phyloP scores from a whole-genome alignment of 306 rosid species.

The Malus orientalis region DNA sequence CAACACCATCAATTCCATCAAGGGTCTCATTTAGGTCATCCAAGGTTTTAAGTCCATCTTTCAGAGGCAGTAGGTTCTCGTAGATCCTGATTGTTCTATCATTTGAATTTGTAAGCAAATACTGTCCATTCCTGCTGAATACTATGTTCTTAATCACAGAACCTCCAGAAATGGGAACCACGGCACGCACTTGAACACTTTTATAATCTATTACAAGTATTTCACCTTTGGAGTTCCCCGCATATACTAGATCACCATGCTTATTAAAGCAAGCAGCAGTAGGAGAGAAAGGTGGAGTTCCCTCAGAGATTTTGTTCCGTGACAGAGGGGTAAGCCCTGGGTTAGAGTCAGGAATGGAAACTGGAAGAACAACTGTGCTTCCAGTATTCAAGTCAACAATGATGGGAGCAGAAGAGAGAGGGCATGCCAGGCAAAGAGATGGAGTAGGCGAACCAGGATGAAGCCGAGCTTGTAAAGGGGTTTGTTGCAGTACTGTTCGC shows the following conservation, averaged over 20 bases:
- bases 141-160: slow-evolving; percentile 83
- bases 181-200: slow-evolving; percentile 43
- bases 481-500: slow-evolving; percentile 57
- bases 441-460: slow-evolving; percentile 87
- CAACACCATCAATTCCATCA: slow-evolving; percentile 43
- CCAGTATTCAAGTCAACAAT: slow-evolving; percentile 78
- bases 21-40: slow-evolving; percentile 33
- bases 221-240: slow-evolving; percentile 97
- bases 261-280: slow-evolving; percentile 95
- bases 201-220: slow-evolving; percentile 66
- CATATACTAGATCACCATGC: slow-evolving; percentile 68
- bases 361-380: slow-evolving; percentile 57
- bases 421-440: slow-evolving; percentile 84
- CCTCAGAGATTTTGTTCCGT: slow-evolving; percentile 72
- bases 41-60: slow-evolving; percentile 55
- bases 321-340: slow-evolving; percentile 43
- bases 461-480: slow-evolving; percentile 81
- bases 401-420: slow-evolving; percentile 90
- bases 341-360: slow-evolving; percentile 50
- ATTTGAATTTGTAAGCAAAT: slow-evolving; percentile 89
- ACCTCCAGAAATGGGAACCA: slow-evolving; percentile 78
- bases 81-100: slow-evolving; percentile 81
- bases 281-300: slow-evolving; percentile 62
- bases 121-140: slow-evolving; percentile 84
- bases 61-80: slow-evolving; percentile 76